A percentile compares a stretch with the other conserved stretches of the same genome.
These are phyloP conservation scores for Ophiostoma ulmi DNA, from an alignment of 2,329 filamentous ascomycete species.

Conservation along the genomic window DNA sequence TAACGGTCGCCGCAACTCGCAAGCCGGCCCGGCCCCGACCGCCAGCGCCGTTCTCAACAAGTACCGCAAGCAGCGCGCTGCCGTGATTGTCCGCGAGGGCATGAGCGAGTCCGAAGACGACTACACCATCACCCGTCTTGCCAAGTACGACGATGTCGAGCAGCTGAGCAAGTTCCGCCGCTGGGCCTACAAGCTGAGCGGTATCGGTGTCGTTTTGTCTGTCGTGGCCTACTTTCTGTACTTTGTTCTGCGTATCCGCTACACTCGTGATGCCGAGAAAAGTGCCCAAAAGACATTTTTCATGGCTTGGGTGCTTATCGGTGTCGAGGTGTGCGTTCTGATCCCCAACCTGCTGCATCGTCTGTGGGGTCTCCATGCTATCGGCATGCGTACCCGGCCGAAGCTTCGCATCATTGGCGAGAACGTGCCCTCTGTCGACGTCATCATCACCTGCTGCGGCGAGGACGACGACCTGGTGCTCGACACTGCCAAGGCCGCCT, in stretches of 20 bases:
- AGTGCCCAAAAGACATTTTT: constrained; percentile 39
- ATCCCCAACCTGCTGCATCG: constrained; percentile 29
- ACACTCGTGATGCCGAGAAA: constrained; percentile 48
- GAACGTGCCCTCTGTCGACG: constrained; percentile 50
- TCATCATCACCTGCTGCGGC: constrained; percentile 54
- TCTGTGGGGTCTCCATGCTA: constrained; percentile 28
- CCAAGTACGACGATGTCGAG: constrained; percentile 42
- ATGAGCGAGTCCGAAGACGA: constrained; percentile 11
- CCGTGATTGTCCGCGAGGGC: neutral
- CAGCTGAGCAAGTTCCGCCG: constrained; percentile 44
- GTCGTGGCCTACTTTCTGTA: constrained; percentile 43
- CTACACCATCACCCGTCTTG: constrained; percentile 36
- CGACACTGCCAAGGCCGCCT: constrained; percentile 52
- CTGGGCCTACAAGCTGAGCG: constrained; percentile 37
- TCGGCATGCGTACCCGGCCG: constrained; percentile 36
- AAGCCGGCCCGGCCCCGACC: neutral
- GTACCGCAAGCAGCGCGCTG: constrained; percentile 30
- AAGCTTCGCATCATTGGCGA: constrained; percentile 48
- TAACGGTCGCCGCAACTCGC: neutral
- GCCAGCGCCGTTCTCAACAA: constrained; percentile 9
- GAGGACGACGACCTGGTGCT: constrained; percentile 53
- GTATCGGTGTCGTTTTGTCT: constrained; percentile 39
- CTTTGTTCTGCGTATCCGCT: constrained; percentile 47
- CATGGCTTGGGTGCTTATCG: constrained; percentile 45
- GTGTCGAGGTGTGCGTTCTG: constrained; percentile 28